Percentiles rank a stretch among this genome's conserved stretches.
Evolutionary conservation across 2,329 filamentous ascomycete genomes (phyloP).

Genomic region (Diplodia scrobiculata): DNA sequence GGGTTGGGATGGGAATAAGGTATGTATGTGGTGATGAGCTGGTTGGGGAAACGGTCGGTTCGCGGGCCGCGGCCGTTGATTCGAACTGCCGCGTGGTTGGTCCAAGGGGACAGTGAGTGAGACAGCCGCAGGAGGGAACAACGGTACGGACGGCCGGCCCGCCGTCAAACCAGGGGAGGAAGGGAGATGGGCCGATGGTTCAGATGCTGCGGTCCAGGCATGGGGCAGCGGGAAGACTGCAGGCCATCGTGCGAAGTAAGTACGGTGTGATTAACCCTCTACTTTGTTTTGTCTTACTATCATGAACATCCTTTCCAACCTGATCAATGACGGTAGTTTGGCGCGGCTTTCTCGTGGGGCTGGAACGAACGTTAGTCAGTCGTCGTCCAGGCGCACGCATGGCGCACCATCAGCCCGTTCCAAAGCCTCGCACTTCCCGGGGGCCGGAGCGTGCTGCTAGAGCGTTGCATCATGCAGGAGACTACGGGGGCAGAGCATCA

Average conservation of each 20-base stretch:
- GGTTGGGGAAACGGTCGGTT: neutral
- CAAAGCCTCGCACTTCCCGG: neutral
- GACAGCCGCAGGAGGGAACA: no score
- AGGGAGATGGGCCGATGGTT: neutral
- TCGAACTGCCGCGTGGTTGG: neutral
- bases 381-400: neutral
- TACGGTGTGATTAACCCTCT: neutral
- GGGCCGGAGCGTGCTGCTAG: neutral
- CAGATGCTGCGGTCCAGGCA: slow-evolving; percentile 1
- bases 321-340: neutral
- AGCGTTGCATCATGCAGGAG: slow-evolving; percentile 8
- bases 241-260: neutral
- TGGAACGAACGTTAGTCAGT: neutral
- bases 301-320: neutral
- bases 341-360: neutral
- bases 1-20: neutral
- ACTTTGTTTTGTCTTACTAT: neutral
- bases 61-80: slow-evolving; percentile 9
- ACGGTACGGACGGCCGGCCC: neutral
- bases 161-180: no score
- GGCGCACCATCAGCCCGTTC: neutral
- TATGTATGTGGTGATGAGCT: neutral
- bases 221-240: neutral
- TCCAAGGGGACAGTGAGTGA: no score
- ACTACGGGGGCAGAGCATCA: neutral